Base-by-base conservation (phyloP, 768 basidiomycete species). In the Calocybe indica region DNA sequence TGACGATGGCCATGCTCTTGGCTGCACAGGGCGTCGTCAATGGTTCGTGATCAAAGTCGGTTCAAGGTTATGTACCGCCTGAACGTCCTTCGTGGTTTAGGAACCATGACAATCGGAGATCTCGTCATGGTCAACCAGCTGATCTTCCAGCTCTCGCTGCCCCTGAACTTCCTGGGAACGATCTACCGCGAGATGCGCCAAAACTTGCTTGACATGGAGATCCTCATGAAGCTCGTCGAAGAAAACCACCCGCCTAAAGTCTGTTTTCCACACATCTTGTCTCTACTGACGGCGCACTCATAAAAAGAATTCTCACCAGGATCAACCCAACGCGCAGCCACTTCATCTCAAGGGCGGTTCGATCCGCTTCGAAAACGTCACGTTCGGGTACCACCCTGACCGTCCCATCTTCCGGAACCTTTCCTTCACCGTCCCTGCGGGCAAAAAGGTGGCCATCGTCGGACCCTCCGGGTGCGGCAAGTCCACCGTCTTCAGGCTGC, bases 111-210 rank as follows among this genome's bases (percentile, higher is more conserved):
- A 4, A 80, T 99, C 15, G 96, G 96, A 6, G 96, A 99, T 59
- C 79, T 99, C 10, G 96, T 99, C 55, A 98, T 99, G 95, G 88
- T 96, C 56, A 99, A 99, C 65, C 95, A 97, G 61, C 77, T 99
- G 22, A 92, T 98, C 32, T 99, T 99, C 73, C 96, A 99, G 60
- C 72, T 99, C 0, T 96, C 93, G 0, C 70, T 98, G 31, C 96
- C 96, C 3, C 81, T 99, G 51, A 98, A 98, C 67, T 99, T 99
- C 69, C 71, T 99, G 50, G 96, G 92, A 1, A 91, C 93, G 1
- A 94, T 99, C 44, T 99, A 99, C 59, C 90, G 96, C 41, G 96
- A 99, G 62, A 80, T 98, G 66, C 75, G 93, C 37, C 96, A 99
- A 61, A 95, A 92, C 61, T 68, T 99, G 37, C 77, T 99, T 40